A percentile compares a stretch with the other conserved stretches of the same genome.
Evolutionary conservation across 2,329 filamentous ascomycete species (phyloP).

Genomic region (Thelonectria blattea): DNA sequence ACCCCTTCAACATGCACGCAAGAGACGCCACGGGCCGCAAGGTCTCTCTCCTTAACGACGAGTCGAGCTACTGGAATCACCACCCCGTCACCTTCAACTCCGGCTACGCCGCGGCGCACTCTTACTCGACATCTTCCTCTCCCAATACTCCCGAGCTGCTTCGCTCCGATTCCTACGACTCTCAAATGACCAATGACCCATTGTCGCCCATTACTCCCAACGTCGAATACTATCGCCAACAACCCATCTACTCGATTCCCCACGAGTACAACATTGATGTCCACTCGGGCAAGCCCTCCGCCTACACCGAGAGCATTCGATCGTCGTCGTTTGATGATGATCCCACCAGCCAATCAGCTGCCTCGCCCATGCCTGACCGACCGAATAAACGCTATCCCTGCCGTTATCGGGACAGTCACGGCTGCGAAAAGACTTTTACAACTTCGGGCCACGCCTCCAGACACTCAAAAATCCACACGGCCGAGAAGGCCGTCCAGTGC

Average conservation of each 20-base stretch:
- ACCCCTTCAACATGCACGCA: conserved; percentile 54
- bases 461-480: conserved; percentile 84
- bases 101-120: conserved; percentile 41
- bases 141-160: conserved; percentile 63
- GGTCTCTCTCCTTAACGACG: conserved; percentile 67
- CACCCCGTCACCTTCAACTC: conserved; percentile 43
- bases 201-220: conserved; percentile 62
- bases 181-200: conserved; percentile 61
- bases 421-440: conserved; percentile 81
- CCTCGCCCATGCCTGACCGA: conserved; percentile 52
- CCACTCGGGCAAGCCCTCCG: conserved; percentile 48
- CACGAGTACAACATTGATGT: conserved; percentile 43
- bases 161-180: conserved; percentile 67
- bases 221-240: conserved; percentile 49
- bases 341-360: conserved; percentile 43
- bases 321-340: conserved; percentile 60
- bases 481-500: conserved; percentile 76
- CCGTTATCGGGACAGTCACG: conserved; percentile 72
- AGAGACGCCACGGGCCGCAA: conserved; percentile 62
- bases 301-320: conserved; percentile 51
- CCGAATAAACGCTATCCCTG: conserved; percentile 74
- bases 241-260: conserved; percentile 48
- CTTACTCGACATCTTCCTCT: conserved; percentile 52
- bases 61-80: conserved; percentile 38
- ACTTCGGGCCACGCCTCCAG: conserved; percentile 86